phyloP scores from a whole-genome alignment of 2,329 filamentous ascomycete genomes.

The Arthrinium phaeospermum region DNA sequence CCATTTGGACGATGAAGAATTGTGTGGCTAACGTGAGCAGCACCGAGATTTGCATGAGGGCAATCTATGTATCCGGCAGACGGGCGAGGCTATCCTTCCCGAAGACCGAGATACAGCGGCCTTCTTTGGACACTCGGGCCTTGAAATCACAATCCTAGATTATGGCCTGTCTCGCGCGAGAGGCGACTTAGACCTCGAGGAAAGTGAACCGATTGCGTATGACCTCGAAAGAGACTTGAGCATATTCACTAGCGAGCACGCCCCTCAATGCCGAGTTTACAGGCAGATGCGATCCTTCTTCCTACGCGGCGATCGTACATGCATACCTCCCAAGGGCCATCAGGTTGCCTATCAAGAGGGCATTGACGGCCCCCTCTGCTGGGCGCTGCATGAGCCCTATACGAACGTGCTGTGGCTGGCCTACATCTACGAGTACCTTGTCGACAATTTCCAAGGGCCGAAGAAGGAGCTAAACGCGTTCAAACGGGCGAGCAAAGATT shows the following conservation, averaged over 20 bases:
- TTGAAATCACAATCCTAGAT: conserved; percentile 69
- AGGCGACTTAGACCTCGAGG: conserved; percentile 44
- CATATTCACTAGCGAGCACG: conserved; percentile 66
- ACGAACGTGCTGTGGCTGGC: conserved; percentile 71
- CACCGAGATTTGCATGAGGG: conserved; percentile 71
- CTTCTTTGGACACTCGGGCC: conserved; percentile 63
- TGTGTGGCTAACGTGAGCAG: conserved; percentile 40
- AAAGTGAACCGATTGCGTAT: conserved; percentile 53
- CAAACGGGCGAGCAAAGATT: conserved; percentile 53
- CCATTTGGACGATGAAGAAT: not conserved
- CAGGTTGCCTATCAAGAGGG: conserved; percentile 52
- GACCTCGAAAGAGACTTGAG: conserved; percentile 66
- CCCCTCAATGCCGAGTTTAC: conserved; percentile 65
- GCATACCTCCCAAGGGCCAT: conserved; percentile 54
- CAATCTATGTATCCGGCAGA: conserved; percentile 63
- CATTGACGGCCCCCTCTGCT: conserved; percentile 56
- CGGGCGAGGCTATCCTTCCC: conserved; percentile 41
- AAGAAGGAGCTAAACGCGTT: conserved; percentile 54
- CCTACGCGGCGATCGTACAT: conserved; percentile 55
- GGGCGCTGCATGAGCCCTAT: conserved; percentile 62
- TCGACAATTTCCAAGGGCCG: conserved; percentile 52
- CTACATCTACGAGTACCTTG: conserved; percentile 63
- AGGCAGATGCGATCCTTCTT: conserved; percentile 66
- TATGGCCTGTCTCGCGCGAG: conserved; percentile 67
- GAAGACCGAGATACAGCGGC: conserved; percentile 38